Evolutionary conservation across 495 filamentous ascomycete genomes (phyloP).

Genomic region (Parachaetomium inaequale): DNA sequence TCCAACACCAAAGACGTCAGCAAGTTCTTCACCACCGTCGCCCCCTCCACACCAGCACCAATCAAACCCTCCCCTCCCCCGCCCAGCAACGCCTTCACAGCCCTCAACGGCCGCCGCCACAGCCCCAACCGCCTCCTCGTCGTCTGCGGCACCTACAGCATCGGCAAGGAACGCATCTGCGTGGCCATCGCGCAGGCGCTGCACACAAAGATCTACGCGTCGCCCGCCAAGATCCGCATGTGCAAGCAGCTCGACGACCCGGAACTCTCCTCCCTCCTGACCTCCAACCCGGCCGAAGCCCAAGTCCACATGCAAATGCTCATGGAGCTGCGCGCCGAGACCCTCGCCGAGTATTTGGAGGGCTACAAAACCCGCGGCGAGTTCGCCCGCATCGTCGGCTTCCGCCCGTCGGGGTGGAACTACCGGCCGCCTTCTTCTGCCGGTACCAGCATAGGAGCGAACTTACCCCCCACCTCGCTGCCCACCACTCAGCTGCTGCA

Average conservation of each 20-base stretch:
- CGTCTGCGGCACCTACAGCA: slow-evolving; percentile 93
- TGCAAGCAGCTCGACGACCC: slow-evolving; percentile 80
- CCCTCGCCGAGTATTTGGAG: slow-evolving; percentile 82
- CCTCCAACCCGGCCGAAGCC: slow-evolving; percentile 72
- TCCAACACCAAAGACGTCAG: slow-evolving; percentile 33
- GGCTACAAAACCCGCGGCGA: slow-evolving; percentile 57
- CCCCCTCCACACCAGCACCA: slow-evolving; percentile 7
- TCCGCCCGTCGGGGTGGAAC: slow-evolving; percentile 89
- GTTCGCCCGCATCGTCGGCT: slow-evolving; percentile 84
- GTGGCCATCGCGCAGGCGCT: slow-evolving; percentile 85
- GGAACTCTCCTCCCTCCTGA: slow-evolving; percentile 72
- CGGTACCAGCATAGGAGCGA: slow-evolving; percentile 21
- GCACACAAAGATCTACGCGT: slow-evolving; percentile 84
- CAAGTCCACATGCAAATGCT: slow-evolving; percentile 98
- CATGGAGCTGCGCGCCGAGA: slow-evolving; percentile 84
- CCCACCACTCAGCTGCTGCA: slow-evolving; percentile 61
- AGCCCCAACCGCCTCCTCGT: slow-evolving; percentile 64
- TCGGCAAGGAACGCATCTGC: slow-evolving; percentile 96
- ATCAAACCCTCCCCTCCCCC: neutral
- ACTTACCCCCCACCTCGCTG: slow-evolving; percentile 34
- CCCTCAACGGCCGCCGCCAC: slow-evolving; percentile 18
- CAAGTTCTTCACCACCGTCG: slow-evolving; percentile 40
- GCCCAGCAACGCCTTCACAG: slow-evolving; percentile 27
- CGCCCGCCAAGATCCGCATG: slow-evolving; percentile 75
- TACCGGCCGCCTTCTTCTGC: slow-evolving; percentile 58